Evolutionary conservation across 1,284 basidiomycete species (phyloP).

Genomic region (Ceratobasidium sp.): DNA sequence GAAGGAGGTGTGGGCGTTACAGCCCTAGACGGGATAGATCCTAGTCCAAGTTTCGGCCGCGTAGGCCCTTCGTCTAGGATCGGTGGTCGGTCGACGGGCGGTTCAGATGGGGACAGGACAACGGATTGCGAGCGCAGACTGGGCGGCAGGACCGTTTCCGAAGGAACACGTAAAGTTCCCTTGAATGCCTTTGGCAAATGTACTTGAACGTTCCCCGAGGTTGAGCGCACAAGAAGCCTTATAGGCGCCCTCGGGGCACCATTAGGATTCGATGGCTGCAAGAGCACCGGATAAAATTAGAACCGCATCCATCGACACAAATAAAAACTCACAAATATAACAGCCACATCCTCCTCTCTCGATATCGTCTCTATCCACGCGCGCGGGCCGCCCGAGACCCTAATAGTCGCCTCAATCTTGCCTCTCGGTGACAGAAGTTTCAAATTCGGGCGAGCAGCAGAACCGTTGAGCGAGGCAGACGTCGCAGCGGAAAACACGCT

Average conservation of each 20-base stretch:
- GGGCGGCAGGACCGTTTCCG: conserved; percentile 9
- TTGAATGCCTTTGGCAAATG: conserved; percentile 10
- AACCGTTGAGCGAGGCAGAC: background rate
- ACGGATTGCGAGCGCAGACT: conserved; percentile 25
- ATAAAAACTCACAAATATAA: conserved; percentile 30
- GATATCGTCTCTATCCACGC: conserved; percentile 40
- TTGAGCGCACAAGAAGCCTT: conserved; percentile 24
- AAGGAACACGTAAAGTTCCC: conserved; percentile 34
- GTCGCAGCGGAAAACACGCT: background rate
- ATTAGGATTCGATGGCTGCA: conserved; percentile 28
- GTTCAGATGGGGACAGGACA: conserved; percentile 28
- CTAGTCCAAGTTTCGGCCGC: conserved; percentile 5
- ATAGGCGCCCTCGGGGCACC: conserved; percentile 22
- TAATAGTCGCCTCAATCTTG: conserved; percentile 40
- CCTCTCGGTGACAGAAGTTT: conserved; percentile 30
- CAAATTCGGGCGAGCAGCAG: conserved; percentile 15
- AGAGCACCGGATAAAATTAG: background rate
- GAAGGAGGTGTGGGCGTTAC: conserved; percentile 6
- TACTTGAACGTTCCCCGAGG: conserved; percentile 20
- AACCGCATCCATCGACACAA: background rate
- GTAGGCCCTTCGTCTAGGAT: conserved; percentile 16
- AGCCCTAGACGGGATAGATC: background rate
- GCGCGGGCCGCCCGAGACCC: conserved; percentile 32
- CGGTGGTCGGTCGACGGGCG: conserved; percentile 30
- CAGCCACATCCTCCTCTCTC: conserved; percentile 27